Conservation (phyloP, 495 filamentous ascomycete genomes). For the Neurospora tetraspora region DNA sequence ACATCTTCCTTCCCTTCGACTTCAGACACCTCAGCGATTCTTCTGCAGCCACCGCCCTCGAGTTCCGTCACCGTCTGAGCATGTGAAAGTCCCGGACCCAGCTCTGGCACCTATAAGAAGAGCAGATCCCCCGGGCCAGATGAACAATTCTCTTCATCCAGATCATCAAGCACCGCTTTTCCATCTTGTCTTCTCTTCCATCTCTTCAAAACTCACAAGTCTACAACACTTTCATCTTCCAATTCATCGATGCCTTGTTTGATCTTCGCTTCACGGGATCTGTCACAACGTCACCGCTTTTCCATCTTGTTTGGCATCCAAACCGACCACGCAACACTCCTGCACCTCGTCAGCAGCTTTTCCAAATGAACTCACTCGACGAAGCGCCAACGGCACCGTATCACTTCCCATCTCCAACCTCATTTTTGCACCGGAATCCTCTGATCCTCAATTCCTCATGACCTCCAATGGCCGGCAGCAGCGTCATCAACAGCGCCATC, state of each 20-base stretch:
- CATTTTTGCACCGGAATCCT: too few relatives aligned
- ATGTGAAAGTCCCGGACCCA: background rate
- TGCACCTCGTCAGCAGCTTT: background rate
- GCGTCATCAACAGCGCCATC: background rate
- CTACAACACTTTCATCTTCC: background rate
- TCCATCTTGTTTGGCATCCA: background rate
- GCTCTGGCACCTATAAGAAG: background rate
- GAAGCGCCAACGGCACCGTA: too few relatives aligned
- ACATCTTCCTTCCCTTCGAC: background rate
- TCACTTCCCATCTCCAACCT: too few relatives aligned
- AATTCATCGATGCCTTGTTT: background rate
- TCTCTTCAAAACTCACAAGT: background rate
- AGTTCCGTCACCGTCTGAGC: background rate
- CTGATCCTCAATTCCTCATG: too few relatives aligned
- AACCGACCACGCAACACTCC: background rate
- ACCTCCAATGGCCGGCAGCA: background rate
- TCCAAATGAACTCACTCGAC: background rate
- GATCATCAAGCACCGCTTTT: background rate
- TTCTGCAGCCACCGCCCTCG: background rate
- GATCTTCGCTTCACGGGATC: background rate
- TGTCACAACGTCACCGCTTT: background rate
- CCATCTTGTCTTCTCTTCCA: background rate
- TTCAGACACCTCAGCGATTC: rapidly evolving
- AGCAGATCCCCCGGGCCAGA: background rate
- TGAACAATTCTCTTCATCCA: background rate